Evolutionary conservation across 441 rosid genomes (phyloP).

Genomic region (Syzygium malaccense): DNA sequence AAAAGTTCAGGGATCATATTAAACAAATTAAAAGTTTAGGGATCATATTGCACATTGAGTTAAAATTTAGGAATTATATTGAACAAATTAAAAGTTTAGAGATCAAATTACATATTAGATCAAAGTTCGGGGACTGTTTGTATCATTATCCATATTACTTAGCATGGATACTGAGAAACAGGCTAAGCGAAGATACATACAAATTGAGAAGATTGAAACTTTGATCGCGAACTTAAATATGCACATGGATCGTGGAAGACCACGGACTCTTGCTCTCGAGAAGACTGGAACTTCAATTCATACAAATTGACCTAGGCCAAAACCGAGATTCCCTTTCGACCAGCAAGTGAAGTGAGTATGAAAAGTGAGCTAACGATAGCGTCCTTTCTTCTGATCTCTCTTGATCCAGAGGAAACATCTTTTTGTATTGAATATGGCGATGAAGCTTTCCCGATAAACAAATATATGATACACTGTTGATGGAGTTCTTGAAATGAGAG

Average conservation of each 20-base stretch:
- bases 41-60: too few relatives aligned
- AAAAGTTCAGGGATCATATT: too few relatives aligned
- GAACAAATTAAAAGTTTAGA: too few relatives aligned
- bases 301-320: background rate
- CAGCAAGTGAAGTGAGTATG: background rate
- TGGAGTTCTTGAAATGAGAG: background rate
- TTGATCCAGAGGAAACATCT: background rate
- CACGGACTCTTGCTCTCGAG: background rate
- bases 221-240: background rate
- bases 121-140: too few relatives aligned
- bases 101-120: too few relatives aligned
- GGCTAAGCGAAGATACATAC: background rate
- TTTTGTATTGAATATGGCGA: background rate
- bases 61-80: too few relatives aligned
- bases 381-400: background rate
- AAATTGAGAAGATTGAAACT: too few relatives aligned
- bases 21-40: too few relatives aligned
- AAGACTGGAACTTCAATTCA: background rate
- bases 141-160: background rate
- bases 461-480: background rate
- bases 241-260: background rate
- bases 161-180: background rate
- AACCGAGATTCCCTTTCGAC: background rate
- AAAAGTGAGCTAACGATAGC: background rate
- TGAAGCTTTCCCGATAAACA: background rate